Evolutionary conservation across 192 early-diverging fungal species (phyloP), one percentile per base, ranked within the genome.

Genomic region (Entomortierella chlamydospora): DNA sequence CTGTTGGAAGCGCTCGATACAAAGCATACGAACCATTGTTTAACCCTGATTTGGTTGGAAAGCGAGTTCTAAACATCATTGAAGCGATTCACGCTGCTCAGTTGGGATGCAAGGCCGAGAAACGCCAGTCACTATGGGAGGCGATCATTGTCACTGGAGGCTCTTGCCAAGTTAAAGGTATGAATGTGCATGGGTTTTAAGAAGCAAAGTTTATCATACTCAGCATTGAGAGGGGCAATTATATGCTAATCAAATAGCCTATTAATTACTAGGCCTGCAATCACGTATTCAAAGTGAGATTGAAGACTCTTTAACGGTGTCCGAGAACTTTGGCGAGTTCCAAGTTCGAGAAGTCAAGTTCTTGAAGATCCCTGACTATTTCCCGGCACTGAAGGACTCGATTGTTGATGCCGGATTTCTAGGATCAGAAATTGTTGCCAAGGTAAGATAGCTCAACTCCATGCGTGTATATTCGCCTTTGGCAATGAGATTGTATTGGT

Each of bases 101-200:
- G 23, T 83, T 88, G 30, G 80, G 67, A 41, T 87, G 95, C 84
- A 90, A 92, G 69, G 68, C 89, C 1, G 94, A 95, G 51, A 93
- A 90, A 57, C 89, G 96, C 29, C 83, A 87, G n/a, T 68, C 82
- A 45, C 82, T 98, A 52, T 97, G 94, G 94, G 96, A 98, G 63
- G 85, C 86, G 64, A 87, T 98, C 37, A 83, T 95, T 13, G 37
- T 99, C 2, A 94, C 94, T 0, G 98, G 98, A 41, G 98, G 98
- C 2, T 87, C 86, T 23, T 85, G 87, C 39, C 73, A 70, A 54
- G 81, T 89, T 12, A 73, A 67, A 68, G 83, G 83, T 77, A 56
- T 7, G 5, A 17, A 29, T 20, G 29, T 50, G 28, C 6, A 57
- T 39, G 11, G 0, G n/a, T 53, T 49, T 7, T 45, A 30, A 11